phyloP scores from a whole-genome alignment of 495 filamentous ascomycete species.

The Aspergillus affinis region DNA sequence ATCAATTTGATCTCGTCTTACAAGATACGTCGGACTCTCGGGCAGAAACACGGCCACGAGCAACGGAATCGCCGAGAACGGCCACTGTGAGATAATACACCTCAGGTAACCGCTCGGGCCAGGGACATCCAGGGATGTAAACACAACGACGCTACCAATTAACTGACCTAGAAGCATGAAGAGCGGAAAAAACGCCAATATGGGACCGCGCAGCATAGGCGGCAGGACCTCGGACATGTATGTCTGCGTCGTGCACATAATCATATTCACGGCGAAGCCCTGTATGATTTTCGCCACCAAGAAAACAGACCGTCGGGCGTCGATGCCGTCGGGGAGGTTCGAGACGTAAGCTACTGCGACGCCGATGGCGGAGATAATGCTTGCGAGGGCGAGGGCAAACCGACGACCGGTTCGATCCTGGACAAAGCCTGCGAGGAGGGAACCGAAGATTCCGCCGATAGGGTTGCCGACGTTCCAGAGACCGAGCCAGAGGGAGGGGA shows the following conservation, averaged over 20 bases:
- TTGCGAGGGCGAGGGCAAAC: constrained; percentile 31
- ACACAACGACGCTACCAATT: constrained; percentile 42
- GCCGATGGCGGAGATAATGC: constrained; percentile 37
- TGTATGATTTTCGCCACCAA: constrained; percentile 37
- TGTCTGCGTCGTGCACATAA: constrained; percentile 43
- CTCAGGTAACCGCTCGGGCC: constrained; percentile 25
- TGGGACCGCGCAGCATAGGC: constrained; percentile 38
- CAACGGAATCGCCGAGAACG: constrained; percentile 48
- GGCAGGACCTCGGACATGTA: constrained; percentile 50
- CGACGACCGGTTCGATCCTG: constrained; percentile 46
- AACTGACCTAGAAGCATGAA: constrained; percentile 48
- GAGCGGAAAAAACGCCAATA: constrained; percentile 44
- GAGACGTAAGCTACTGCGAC: constrained; percentile 38
- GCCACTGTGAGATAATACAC: constrained; percentile 36
- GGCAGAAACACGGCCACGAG: constrained; percentile 69
- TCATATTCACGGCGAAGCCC: constrained; percentile 41
- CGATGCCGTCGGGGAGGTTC: constrained; percentile 28
- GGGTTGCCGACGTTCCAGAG: constrained; percentile 44
- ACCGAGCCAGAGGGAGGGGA: constrained; percentile 47
- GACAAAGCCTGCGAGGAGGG: constrained; percentile 35
- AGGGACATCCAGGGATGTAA: constrained; percentile 19
- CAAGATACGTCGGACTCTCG: constrained; percentile 72
- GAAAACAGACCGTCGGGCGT: constrained; percentile 30
- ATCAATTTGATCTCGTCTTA: constrained; percentile 60
- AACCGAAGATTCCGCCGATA: constrained; percentile 43